These are phyloP conservation scores for Bacterosira constricta DNA, from an alignment of 108 stramenopile genomes.

Conservation along the genomic window DNA sequence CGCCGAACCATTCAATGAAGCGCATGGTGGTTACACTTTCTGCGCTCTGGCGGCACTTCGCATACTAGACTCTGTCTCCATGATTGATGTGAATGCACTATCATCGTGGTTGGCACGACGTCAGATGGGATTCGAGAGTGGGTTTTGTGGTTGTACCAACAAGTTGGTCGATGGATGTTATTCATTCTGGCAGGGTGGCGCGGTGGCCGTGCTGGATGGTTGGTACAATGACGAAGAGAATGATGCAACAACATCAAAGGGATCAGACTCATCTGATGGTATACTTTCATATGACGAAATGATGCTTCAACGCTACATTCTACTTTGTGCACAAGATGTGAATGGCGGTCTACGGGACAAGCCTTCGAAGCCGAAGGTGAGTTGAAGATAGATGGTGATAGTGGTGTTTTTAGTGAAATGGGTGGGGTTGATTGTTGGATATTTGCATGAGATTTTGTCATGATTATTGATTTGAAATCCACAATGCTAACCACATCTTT, in stretches of 20 bases:
- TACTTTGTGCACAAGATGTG: constrained; percentile 95
- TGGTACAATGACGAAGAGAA: constrained; percentile 12
- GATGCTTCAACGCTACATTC: constrained; percentile 93
- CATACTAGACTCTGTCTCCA: constrained; percentile 41
- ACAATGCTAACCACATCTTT: no score
- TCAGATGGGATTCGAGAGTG: constrained; percentile 94
- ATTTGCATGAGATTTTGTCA: no score
- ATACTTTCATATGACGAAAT: constrained; percentile 64
- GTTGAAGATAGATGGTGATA: no score
- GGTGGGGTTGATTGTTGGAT: no score
- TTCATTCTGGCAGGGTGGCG: constrained; percentile 98
- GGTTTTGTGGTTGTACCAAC: constrained; percentile 95
- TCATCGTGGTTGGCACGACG: constrained; percentile 82
- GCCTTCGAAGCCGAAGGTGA: constrained; percentile 83
- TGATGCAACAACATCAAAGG: not conserved
- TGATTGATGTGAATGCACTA: constrained; percentile 66
- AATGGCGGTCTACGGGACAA: constrained; percentile 97
- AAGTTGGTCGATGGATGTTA: constrained; percentile 99
- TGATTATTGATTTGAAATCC: no score
- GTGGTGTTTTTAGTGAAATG: no score
- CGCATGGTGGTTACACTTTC: constrained; percentile 98
- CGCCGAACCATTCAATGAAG: constrained; percentile 94
- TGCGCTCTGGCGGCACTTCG: constrained; percentile 91
- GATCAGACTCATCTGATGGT: not conserved
- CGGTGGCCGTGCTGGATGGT: constrained; percentile 72